These are phyloP conservation scores for Pseudocercospora cruenta DNA, from an alignment of 2,329 filamentous ascomycete species.

Conservation along the genomic window DNA sequence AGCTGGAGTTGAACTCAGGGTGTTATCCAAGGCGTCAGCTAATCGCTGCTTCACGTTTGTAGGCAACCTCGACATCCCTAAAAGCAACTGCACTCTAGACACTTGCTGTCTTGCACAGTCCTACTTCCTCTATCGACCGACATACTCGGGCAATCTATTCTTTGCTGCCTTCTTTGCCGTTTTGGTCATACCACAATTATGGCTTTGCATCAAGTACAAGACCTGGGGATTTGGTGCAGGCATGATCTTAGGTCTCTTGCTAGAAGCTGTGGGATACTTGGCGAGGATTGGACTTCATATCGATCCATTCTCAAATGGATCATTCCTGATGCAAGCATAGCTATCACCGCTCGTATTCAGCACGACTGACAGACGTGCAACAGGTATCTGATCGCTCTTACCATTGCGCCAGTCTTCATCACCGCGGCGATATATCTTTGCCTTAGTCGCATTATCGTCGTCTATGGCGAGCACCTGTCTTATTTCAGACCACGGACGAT, in stretches of 20 bases:
- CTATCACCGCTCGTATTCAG: not conserved
- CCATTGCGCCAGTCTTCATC: slow-evolving; percentile 61
- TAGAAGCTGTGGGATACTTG: slow-evolving; percentile 60
- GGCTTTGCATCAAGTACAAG: slow-evolving; percentile 54
- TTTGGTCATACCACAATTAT: slow-evolving; percentile 53
- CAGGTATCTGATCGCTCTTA: slow-evolving; percentile 61
- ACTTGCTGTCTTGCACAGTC: slow-evolving; percentile 39
- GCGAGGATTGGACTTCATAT: slow-evolving; percentile 58
- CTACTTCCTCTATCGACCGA: slow-evolving; percentile 59
- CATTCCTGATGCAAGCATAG: slow-evolving; percentile 54
- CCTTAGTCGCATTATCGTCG: slow-evolving; percentile 61
- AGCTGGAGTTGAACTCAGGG: too few relatives aligned
- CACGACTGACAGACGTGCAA: slow-evolving; percentile 32
- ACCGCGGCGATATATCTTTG: slow-evolving; percentile 61
- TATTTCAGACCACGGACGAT: slow-evolving; percentile 35
- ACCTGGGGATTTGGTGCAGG: slow-evolving; percentile 61
- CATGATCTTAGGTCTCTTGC: slow-evolving; percentile 51
- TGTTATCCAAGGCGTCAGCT: not conserved
- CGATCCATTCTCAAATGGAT: slow-evolving; percentile 54
- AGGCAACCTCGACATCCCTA: not conserved
- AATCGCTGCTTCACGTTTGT: not conserved
- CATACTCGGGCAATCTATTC: slow-evolving; percentile 47
- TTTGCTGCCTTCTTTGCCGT: slow-evolving; percentile 57
- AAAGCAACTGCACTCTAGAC: slow-evolving; percentile 31
- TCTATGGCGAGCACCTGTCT: slow-evolving; percentile 50